A percentile compares a stretch with the other conserved stretches of the same genome.
Conservation (phyloP, 176 grass and related monocot species). For the Rhynchospora tenuis region DNA sequence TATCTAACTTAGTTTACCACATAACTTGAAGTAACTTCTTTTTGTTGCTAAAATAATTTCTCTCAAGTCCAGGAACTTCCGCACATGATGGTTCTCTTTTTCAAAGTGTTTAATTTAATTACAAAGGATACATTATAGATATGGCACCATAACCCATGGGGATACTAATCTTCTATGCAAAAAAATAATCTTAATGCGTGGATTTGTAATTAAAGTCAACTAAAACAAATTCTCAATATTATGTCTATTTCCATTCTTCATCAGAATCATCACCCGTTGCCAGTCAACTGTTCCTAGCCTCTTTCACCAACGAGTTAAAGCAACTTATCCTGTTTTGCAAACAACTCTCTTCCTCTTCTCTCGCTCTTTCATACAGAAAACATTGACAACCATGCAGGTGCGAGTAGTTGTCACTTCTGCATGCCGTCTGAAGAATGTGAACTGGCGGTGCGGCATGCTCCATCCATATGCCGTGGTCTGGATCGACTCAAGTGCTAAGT, state of each 20-base stretch:
- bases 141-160: background rate
- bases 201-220: background rate
- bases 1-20: background rate
- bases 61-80: background rate
- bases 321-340: background rate
- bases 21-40: background rate
- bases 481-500: slow-evolving; percentile 44
- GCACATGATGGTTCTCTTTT: slow-evolving; percentile 8
- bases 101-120: background rate
- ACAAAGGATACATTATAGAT: background rate
- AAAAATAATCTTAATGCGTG: background rate
- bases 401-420: slow-evolving; percentile 48
- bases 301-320: background rate
- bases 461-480: slow-evolving; percentile 54
- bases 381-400: slow-evolving; percentile 28
- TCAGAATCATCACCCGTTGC: background rate
- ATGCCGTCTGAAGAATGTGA: slow-evolving; percentile 61
- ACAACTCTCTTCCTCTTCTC: background rate
- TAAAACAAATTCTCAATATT: background rate
- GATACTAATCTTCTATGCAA: background rate
- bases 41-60: no score
- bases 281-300: background rate
- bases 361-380: background rate
- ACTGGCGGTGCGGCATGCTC: slow-evolving; percentile 60
- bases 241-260: background rate